Conservation (phyloP, 495 filamentous ascomycete genomes). For the Peziza echinospora region DNA sequence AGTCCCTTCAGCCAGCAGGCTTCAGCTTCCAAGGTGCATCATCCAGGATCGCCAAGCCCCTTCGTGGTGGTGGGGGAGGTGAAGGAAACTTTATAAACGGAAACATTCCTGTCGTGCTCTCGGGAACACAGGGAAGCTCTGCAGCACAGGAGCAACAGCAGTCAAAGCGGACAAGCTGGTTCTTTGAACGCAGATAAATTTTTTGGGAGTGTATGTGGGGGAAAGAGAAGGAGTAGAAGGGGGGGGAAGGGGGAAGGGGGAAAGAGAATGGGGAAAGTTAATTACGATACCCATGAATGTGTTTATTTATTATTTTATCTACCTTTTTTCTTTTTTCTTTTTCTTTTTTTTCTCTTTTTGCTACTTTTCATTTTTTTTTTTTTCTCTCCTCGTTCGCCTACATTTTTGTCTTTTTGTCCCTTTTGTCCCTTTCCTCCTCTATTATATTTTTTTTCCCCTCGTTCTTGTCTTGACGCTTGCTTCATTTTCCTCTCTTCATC, state of each 20-base stretch:
- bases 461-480: no score
- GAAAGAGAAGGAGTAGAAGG: no score
- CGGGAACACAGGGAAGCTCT: slow-evolving; percentile 20
- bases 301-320: background rate
- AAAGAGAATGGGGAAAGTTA: no score
- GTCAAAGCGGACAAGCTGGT: slow-evolving; percentile 17
- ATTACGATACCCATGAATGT: background rate
- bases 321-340: background rate
- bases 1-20: slow-evolving; percentile 45
- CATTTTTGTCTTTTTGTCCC: no score
- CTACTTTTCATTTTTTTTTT: background rate
- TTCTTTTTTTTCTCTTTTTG: background rate
- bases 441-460: no score
- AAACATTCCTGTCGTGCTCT: slow-evolving; percentile 24
- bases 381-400: background rate
- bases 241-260: no score
- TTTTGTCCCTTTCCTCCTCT: no score
- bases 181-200: slow-evolving; percentile 4
- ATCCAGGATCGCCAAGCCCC: slow-evolving; percentile 86
- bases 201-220: background rate
- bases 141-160: slow-evolving; percentile 16
- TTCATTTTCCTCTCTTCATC: no score
- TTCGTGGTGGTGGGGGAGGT: slow-evolving; percentile 49
- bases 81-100: slow-evolving; percentile 22
- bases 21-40: slow-evolving; percentile 46